These are phyloP conservation scores for Graphiopsis chlorocephala DNA, from an alignment of 2,329 filamentous ascomycete genomes.

Conservation along the genomic window DNA sequence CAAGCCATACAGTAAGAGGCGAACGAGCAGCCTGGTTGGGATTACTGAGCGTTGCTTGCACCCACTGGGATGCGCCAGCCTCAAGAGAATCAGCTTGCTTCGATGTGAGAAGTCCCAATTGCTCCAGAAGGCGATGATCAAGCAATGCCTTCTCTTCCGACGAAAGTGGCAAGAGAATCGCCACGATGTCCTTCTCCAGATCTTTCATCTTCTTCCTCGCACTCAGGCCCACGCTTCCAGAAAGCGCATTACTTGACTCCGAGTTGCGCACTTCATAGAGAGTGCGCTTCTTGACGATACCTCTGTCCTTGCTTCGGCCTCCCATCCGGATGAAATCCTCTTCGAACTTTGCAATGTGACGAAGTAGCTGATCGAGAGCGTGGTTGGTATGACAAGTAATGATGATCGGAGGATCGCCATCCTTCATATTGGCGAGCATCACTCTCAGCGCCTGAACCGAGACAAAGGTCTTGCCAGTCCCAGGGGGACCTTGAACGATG, in stretches of 20 bases:
- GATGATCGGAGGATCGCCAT: conserved; percentile 65
- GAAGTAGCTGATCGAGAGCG: conserved; percentile 77
- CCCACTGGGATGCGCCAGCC: conserved; percentile 44
- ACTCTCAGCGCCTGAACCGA: conserved; percentile 69
- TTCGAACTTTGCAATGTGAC: conserved; percentile 61
- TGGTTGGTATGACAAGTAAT: conserved; percentile 88
- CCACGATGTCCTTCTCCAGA: conserved; percentile 41
- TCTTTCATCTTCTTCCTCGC: conserved; percentile 44
- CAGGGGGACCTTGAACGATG: conserved; percentile 80
- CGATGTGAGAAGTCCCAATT: conserved; percentile 54
- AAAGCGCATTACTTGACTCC: conserved; percentile 33
- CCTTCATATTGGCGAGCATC: conserved; percentile 58
- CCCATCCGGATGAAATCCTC: conserved; percentile 65
- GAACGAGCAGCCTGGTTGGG: conserved; percentile 24
- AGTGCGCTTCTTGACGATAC: conserved; percentile 62
- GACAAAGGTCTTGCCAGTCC: conserved; percentile 77
- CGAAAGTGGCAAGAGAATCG: conserved; percentile 46
- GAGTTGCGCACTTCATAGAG: conserved; percentile 59
- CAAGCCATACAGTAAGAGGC: conserved; percentile 57
- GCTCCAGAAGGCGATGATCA: conserved; percentile 52
- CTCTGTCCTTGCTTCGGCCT: conserved; percentile 63
- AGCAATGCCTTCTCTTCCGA: conserved; percentile 45
- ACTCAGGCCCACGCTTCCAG: conserved; percentile 40
- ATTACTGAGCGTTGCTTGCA: conserved; percentile 25
- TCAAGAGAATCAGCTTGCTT: conserved; percentile 63